Evolutionary conservation across 2,329 filamentous ascomycete genomes (phyloP).

Genomic region (Beauveria bassiana): DNA sequence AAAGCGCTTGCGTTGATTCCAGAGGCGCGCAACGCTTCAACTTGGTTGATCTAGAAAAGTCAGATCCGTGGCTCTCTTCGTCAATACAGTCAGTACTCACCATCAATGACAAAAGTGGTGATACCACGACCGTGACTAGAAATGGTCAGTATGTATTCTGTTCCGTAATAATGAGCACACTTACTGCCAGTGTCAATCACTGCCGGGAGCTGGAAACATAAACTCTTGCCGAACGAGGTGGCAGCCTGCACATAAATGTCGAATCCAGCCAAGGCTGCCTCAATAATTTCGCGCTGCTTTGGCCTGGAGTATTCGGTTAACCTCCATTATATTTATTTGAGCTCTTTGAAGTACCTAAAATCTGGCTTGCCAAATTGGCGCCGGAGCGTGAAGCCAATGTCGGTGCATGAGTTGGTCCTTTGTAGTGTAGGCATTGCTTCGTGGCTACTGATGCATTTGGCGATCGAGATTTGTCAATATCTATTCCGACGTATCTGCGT

Average conservation of each 20-base stretch:
- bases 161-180: slow-evolving; percentile 23
- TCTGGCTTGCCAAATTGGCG: slow-evolving; percentile 64
- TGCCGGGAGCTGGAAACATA: slow-evolving; percentile 88
- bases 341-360: slow-evolving; percentile 51
- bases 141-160: not conserved
- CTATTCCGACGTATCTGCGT: not conserved
- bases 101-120: slow-evolving; percentile 84
- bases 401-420: slow-evolving; percentile 43
- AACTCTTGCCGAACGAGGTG: slow-evolving; percentile 83
- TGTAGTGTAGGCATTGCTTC: slow-evolving; percentile 33
- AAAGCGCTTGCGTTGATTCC: slow-evolving; percentile 77
- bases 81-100: slow-evolving; percentile 33
- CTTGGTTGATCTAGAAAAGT: slow-evolving; percentile 72
- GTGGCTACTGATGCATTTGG: not conserved
- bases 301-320: slow-evolving; percentile 44
- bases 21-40: slow-evolving; percentile 66
- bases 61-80: not conserved
- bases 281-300: slow-evolving; percentile 79
- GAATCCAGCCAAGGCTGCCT: slow-evolving; percentile 68
- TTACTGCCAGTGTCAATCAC: slow-evolving; percentile 78
- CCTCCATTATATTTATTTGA: not conserved
- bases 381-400: slow-evolving; percentile 67
- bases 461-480: not conserved
- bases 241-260: slow-evolving; percentile 94
- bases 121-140: slow-evolving; percentile 80